Evolutionary conservation across 2,329 filamentous ascomycete genomes (phyloP).

Genomic region (Neurospora sp.): DNA sequence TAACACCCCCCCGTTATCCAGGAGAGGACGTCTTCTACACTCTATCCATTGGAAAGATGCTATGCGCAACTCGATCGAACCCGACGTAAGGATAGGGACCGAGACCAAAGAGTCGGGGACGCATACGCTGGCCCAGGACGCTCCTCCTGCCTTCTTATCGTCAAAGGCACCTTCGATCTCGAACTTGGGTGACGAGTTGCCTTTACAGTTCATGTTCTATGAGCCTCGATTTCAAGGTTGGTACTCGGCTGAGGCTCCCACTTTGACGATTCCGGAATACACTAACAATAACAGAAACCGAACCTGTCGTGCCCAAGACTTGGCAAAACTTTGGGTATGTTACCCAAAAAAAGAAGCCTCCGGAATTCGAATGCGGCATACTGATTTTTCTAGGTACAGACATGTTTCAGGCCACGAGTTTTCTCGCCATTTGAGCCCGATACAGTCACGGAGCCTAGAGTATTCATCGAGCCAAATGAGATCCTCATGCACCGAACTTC

Average conservation of each 20-base stretch:
- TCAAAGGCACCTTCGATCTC: background rate
- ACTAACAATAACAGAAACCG: background rate
- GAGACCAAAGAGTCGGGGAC: too few species aligned
- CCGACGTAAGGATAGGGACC: too few species aligned
- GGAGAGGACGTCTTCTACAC: background rate
- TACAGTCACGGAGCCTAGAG: background rate
- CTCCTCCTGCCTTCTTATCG: background rate
- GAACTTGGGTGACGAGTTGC: background rate
- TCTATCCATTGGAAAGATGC: background rate
- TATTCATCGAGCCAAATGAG: background rate
- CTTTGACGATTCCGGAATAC: background rate
- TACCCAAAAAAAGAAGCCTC: background rate
- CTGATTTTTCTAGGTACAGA: background rate
- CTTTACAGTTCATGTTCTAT: background rate
- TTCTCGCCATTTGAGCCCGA: background rate
- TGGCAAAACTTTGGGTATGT: background rate
- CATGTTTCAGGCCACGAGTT: background rate
- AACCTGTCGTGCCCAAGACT: background rate
- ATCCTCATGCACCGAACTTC: background rate
- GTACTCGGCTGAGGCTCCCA: background rate
- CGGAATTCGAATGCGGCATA: background rate
- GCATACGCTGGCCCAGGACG: background rate
- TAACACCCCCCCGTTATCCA: background rate
- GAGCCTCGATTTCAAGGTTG: background rate
- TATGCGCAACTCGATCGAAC: too few species aligned